These are phyloP conservation scores for Drechslerella dactyloides DNA, from an alignment of 2,329 filamentous ascomycete species.

Conservation along the genomic window DNA sequence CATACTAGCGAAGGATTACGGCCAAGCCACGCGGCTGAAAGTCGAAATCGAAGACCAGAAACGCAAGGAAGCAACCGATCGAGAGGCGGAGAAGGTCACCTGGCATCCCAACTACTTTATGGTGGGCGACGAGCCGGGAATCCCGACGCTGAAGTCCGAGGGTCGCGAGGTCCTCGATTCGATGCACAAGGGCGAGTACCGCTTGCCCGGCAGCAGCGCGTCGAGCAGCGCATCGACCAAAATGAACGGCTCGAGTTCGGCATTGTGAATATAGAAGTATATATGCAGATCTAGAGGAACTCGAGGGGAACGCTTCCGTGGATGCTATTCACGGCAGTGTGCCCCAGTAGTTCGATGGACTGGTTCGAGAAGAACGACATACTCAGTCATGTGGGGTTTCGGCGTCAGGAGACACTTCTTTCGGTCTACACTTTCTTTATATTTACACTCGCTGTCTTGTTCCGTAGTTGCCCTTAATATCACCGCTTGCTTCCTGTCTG, in stretches of 20 bases:
- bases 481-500: not conserved
- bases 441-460: constrained; percentile 8
- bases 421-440: constrained; percentile 17
- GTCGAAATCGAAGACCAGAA: constrained; percentile 90
- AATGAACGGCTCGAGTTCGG: not conserved
- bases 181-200: constrained; percentile 48
- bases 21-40: constrained; percentile 83
- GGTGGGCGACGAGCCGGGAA: constrained; percentile 38
- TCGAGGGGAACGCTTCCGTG: not conserved
- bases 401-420: constrained; percentile 44
- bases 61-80: constrained; percentile 79
- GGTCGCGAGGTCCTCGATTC: constrained; percentile 31
- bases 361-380: constrained; percentile 24
- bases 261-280: constrained; percentile 1
- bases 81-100: constrained; percentile 71
- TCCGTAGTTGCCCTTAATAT: constrained; percentile 20
- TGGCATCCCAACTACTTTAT: constrained; percentile 91
- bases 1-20: constrained; percentile 81
- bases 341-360: constrained; percentile 18
- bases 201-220: constrained; percentile 52
- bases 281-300: constrained; percentile 17
- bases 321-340: not conserved
- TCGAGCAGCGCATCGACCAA: constrained; percentile 52
- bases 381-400: constrained; percentile 31
- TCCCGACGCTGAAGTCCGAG: constrained; percentile 34